Percentiles rank a stretch among this genome's conserved stretches.
Evolutionary conservation across 306 rosid genomes (phyloP).

Genomic region (Castanea mollissima): DNA sequence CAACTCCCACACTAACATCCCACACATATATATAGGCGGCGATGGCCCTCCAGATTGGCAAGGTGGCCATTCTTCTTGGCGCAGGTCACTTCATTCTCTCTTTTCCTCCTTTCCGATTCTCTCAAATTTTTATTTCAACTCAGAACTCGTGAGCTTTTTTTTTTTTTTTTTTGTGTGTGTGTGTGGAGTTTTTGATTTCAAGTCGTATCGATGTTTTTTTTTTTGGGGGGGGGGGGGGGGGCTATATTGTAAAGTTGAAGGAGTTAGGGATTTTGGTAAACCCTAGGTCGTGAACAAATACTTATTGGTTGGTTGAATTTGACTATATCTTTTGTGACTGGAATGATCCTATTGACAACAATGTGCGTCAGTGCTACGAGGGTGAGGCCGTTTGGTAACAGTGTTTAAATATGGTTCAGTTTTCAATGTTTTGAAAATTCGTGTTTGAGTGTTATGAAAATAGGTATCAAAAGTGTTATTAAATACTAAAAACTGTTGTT

Average conservation of each 20-base stretch:
- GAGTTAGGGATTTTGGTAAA: constrained; percentile 28
- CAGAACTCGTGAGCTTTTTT: background rate
- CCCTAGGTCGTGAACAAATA: background rate
- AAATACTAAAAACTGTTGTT: too few species aligned
- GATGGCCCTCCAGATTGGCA: constrained; percentile 82
- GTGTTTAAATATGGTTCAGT: too few species aligned
- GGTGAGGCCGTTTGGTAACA: background rate
- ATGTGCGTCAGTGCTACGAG: background rate
- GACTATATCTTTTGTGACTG: background rate
- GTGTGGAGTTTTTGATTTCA: background rate
- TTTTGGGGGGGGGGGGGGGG: background rate
- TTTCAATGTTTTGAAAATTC: too few species aligned
- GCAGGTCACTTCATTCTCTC: constrained; percentile 60
- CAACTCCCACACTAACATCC: background rate
- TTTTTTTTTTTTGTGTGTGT: too few species aligned
- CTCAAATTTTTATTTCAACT: background rate
- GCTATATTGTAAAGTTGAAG: background rate
- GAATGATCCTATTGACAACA: too few species aligned
- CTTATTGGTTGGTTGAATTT: background rate
- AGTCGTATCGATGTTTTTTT: background rate
- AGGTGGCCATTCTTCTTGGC: constrained; percentile 78
- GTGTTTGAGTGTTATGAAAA: too few species aligned
- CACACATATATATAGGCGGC: constrained; percentile 2
- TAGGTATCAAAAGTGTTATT: too few species aligned
- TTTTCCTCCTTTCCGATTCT: background rate